Conservation (phyloP, 345 rosid species). For the Pugionium cornutum region DNA sequence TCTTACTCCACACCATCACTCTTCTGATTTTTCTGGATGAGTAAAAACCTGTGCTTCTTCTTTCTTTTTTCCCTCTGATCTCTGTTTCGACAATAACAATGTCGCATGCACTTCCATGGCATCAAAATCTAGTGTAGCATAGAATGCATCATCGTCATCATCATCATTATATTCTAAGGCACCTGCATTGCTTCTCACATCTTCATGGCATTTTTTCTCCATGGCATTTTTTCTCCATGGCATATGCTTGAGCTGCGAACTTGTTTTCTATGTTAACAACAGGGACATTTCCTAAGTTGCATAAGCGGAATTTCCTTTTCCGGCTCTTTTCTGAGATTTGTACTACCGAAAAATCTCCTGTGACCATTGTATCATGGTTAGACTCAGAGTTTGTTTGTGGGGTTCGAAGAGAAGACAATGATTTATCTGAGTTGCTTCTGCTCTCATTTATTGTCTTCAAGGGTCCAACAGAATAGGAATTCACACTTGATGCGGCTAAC, state of each 20-base stretch:
- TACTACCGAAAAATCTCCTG: slow-evolving; percentile 27
- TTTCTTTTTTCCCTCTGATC: slow-evolving; percentile 23
- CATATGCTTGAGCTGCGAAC: slow-evolving; percentile 31
- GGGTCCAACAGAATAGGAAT: too few relatives aligned
- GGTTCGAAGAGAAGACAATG: slow-evolving; percentile 41
- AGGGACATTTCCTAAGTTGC: slow-evolving; percentile 46
- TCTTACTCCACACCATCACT: slow-evolving; percentile 3
- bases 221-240: slow-evolving; percentile 28
- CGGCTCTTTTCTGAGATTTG: slow-evolving; percentile 43
- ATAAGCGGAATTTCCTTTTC: slow-evolving; percentile 58
- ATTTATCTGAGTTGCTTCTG: slow-evolving; percentile 47
- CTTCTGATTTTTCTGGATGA: slow-evolving; percentile 15
- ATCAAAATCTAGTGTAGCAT: slow-evolving; percentile 72
- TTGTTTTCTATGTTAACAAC: slow-evolving; percentile 59
- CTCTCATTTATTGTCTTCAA: too few relatives aligned
- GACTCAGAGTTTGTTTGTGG: slow-evolving; percentile 45
- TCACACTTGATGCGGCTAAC: too few relatives aligned
- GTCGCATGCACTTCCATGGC: slow-evolving; percentile 85
- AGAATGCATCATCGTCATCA: slow-evolving; percentile 73
- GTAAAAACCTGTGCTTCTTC: slow-evolving; percentile 35
- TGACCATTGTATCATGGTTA: slow-evolving; percentile 35
- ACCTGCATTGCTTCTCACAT: slow-evolving; percentile 31
- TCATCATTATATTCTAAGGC: slow-evolving; percentile 35
- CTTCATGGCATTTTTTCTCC: slow-evolving; percentile 10
- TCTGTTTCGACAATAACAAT: slow-evolving; percentile 41